Base-by-base conservation (phyloP, 345 rosid species). In the Eucalyptus viminalis region DNA sequence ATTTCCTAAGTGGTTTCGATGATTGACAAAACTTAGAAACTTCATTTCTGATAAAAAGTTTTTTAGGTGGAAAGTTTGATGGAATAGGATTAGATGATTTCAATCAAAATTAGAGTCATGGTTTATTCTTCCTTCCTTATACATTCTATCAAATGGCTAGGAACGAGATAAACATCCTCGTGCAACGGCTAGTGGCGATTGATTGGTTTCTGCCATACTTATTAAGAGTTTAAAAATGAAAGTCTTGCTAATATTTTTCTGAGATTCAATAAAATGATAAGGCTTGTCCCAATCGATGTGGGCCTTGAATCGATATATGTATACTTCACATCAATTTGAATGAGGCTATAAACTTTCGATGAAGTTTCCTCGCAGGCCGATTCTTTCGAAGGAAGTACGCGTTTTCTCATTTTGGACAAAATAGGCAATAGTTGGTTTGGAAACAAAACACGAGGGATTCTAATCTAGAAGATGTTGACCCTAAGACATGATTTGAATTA, bases 61-160 rank as follows among this genome's bases (percentile, higher is more conserved):
- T 49, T 50, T 15, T 6, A 50, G 53, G 53, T 50, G 53, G 53
- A 50, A 50, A 50, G 7, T 50, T 50, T 14, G 53, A 50, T 0
- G 53, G 53, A 14, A 50, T 50, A 50, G 53, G 7, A 50, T 50
- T 50, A 50, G 53, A 50, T 50, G 53, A 50, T 50, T 49, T 50
- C 53, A 14, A 50, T 50, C 7, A 14, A 0, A 14, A 50, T 50
- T 7, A 14, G 0, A 14, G 19, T 15, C 0, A 0, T 50, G 53
- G 19, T 50, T 50, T 50, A 50, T 50, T 50, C 7, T 50, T 50
- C 19, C 7, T 50, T 50, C 53, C 3, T 50, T 2, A 6, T 50
- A 50, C 19, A 50, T 50, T 50, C 19, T 50, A 15, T 50, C 53
- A 50, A 50, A 50, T 50, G 53, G 19, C 19, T 50, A 50, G 53